A percentile compares a stretch with the other conserved stretches of the same genome.
These are phyloP conservation scores for Gossypium laxum DNA, from an alignment of 441 rosid genomes.

Conservation along the genomic window DNA sequence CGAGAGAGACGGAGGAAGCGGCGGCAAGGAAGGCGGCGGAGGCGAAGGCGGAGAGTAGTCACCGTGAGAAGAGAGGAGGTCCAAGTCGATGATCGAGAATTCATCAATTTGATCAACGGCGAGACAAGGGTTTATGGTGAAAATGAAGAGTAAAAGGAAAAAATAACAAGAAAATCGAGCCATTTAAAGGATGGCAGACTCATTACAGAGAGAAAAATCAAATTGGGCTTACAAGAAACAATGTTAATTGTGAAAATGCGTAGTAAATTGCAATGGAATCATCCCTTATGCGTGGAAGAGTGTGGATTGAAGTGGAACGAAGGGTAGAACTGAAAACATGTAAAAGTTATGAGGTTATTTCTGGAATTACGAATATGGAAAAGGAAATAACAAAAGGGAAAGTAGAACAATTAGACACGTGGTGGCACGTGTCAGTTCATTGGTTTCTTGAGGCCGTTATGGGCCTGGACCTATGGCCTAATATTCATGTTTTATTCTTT, in stretches of 20 bases:
- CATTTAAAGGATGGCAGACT: conserved; percentile 19
- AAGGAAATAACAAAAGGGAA: neutral
- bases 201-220: conserved; percentile 31
- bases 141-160: conserved; percentile 3
- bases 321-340: neutral
- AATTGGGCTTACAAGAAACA: conserved; percentile 13
- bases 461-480: neutral
- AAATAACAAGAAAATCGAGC: conserved; percentile 9
- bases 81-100: conserved; percentile 24
- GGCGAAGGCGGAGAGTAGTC: conserved; percentile 48
- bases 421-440: neutral
- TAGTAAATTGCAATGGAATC: neutral
- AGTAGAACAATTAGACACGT: neutral
- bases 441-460: neutral
- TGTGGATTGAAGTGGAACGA: neutral
- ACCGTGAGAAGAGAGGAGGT: conserved; percentile 24
- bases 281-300: neutral
- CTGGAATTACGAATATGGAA: neutral
- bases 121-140: conserved; percentile 4
- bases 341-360: neutral
- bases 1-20: conserved; percentile 39
- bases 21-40: conserved; percentile 37
- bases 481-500: neutral
- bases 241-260: neutral
- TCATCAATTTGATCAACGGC: conserved; percentile 19